Conservation (phyloP, 148 eudicot genomes). For the Arctostaphylos glauca region DNA sequence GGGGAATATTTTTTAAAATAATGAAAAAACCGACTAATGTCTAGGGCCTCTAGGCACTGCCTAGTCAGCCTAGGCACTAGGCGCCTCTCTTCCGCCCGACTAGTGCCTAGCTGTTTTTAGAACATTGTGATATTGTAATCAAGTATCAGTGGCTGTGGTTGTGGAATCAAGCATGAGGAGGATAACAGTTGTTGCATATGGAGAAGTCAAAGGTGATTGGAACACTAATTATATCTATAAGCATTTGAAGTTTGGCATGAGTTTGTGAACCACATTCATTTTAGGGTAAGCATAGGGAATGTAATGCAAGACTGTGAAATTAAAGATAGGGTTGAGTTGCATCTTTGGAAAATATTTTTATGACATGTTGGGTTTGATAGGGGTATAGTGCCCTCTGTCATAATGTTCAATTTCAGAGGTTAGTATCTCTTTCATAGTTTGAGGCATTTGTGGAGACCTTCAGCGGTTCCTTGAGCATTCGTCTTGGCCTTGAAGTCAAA, state of each 20-base stretch:
- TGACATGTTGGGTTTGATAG: too few relatives aligned
- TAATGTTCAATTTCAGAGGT: too few relatives aligned
- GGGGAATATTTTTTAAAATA: too few relatives aligned
- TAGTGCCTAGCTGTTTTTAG: too few relatives aligned
- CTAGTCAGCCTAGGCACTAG: too few relatives aligned
- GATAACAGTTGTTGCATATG: background rate
- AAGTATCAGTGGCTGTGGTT: background rate
- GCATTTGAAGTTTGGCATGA: background rate
- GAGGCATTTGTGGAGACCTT: background rate
- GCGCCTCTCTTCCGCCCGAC: too few relatives aligned
- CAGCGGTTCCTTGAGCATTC: background rate
- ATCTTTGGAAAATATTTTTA: background rate
- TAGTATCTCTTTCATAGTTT: background rate
- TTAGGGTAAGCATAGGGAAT: background rate
- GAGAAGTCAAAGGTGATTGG: background rate
- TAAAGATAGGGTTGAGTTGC: background rate
- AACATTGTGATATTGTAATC: background rate
- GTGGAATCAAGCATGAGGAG: background rate
- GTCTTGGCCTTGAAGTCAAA: background rate
- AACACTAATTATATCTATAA: background rate
- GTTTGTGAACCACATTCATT: background rate
- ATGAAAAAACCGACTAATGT: too few relatives aligned
- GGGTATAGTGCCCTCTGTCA: too few relatives aligned
- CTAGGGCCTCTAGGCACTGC: too few relatives aligned
- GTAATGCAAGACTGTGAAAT: background rate